Evolutionary conservation across 2,329 filamentous ascomycete genomes (phyloP).

Genomic region (Cercospora berteroae): DNA sequence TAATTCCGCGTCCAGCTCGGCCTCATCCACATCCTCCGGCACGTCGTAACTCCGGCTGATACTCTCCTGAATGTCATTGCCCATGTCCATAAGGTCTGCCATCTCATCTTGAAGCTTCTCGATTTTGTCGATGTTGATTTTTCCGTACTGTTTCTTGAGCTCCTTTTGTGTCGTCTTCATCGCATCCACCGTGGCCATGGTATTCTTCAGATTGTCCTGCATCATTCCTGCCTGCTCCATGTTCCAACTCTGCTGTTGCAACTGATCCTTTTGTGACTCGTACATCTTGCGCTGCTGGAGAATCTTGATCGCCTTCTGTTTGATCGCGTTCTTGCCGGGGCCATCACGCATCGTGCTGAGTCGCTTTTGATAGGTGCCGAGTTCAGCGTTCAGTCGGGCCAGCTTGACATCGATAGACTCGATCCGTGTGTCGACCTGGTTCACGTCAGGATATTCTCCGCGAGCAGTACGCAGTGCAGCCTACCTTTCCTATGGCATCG

Average conservation of each 20-base stretch:
- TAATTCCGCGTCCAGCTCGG: slow-evolving; percentile 91
- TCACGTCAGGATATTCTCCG: slow-evolving; percentile 34
- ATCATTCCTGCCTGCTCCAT: slow-evolving; percentile 98
- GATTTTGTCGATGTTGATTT: slow-evolving; percentile 96
- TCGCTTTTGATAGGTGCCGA: slow-evolving; percentile 81
- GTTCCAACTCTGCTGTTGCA: slow-evolving; percentile 94
- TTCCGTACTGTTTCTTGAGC: slow-evolving; percentile 89
- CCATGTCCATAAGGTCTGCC: slow-evolving; percentile 95
- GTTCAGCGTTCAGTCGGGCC: slow-evolving; percentile 84
- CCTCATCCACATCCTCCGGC: slow-evolving; percentile 95
- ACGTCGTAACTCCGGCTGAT: slow-evolving; percentile 89
- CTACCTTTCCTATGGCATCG: slow-evolving; percentile 76
- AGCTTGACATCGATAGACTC: slow-evolving; percentile 92
- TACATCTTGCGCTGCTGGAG: slow-evolving; percentile 92
- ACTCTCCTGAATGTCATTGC: slow-evolving; percentile 97
- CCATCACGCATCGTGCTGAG: slow-evolving; percentile 92
- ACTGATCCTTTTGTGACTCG: slow-evolving; percentile 89
- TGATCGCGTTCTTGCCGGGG: slow-evolving; percentile 86
- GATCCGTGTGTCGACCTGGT: slow-evolving; percentile 73
- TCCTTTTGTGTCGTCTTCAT: slow-evolving; percentile 97
- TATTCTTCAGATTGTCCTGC: slow-evolving; percentile 98
- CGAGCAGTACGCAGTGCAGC: neutral
- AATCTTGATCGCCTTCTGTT: slow-evolving; percentile 90
- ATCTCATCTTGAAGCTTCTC: slow-evolving; percentile 98
- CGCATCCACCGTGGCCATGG: slow-evolving; percentile 96